A percentile compares a stretch with the other conserved stretches of the same genome.
Evolutionary conservation across 495 filamentous ascomycete genomes (phyloP).

Genomic region (Daldinia decipiens): DNA sequence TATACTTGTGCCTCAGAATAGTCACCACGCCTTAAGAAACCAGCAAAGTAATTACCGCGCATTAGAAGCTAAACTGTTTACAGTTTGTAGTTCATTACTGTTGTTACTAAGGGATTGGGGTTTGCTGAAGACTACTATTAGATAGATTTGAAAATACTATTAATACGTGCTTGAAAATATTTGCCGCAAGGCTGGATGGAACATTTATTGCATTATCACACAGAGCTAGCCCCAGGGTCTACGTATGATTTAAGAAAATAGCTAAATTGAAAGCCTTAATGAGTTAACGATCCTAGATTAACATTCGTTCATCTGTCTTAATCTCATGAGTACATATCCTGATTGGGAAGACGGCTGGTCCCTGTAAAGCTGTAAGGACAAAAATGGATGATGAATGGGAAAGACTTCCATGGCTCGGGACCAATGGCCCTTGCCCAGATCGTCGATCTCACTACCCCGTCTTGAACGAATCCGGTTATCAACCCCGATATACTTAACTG

Average conservation of each 20-base stretch:
- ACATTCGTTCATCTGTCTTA: conserved; percentile 13
- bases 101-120: neutral
- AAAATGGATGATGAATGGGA: conserved; percentile 41
- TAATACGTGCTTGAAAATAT: neutral
- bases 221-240: neutral
- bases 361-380: conserved; percentile 23
- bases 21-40: neutral
- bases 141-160: neutral
- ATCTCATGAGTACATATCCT: conserved; percentile 23
- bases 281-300: conserved; percentile 12
- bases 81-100: conserved; percentile 4
- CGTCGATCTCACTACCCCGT: conserved; percentile 44
- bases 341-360: conserved; percentile 25
- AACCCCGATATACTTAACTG: conserved; percentile 38
- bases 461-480: conserved; percentile 40
- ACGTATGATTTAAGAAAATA: neutral
- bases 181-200: neutral
- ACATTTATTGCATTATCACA: neutral
- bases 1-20: neutral
- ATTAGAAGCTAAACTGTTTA: conserved; percentile 17
- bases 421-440: conserved; percentile 43
- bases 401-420: conserved; percentile 43
- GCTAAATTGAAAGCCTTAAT: conserved; percentile 2
- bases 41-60: neutral
- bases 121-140: neutral